Conservation (phyloP, 805 yeast genomes). For the Saturnispora serradocipensis region DNA sequence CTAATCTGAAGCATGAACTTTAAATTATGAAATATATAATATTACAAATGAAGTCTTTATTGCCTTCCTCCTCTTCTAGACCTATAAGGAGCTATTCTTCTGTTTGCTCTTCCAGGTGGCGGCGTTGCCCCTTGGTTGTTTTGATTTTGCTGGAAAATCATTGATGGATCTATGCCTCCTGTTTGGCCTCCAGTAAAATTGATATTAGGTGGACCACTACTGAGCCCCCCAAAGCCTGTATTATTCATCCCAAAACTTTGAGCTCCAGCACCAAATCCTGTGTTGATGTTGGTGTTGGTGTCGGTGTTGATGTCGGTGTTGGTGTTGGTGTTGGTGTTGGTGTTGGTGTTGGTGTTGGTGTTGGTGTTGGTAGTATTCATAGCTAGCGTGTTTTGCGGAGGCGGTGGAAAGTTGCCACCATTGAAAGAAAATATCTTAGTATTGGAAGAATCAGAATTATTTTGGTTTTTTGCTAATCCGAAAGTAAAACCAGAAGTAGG, state of each 20-base stretch:
- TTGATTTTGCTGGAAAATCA: slow-evolving; percentile 1
- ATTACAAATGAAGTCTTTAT: neutral
- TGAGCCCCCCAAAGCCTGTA: slow-evolving; percentile 3
- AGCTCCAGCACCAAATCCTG: neutral
- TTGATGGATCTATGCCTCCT: slow-evolving; percentile 1
- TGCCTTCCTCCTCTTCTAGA: neutral
- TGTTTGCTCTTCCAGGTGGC: neutral
- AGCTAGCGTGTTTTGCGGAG: neutral
- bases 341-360: neutral
- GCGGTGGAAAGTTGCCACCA: neutral
- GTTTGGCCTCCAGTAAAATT: slow-evolving; percentile 22
- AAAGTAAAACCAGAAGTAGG: slow-evolving; percentile 3
- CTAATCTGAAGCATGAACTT: neutral
- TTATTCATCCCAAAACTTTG: neutral
- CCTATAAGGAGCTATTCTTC: slow-evolving; percentile 2
- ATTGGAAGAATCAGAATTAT: neutral
- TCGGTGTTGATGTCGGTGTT: neutral
- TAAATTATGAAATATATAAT: neutral
- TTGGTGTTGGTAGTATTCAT: neutral
- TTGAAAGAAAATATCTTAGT: neutral
- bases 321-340: neutral
- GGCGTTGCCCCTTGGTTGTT: neutral
- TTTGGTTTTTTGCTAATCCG: slow-evolving; percentile 1
- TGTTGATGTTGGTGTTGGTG: neutral
- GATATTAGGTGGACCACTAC: slow-evolving; percentile 21